Evolutionary conservation across 805 yeast species (phyloP).

Genomic region (Candida sonorensis): DNA sequence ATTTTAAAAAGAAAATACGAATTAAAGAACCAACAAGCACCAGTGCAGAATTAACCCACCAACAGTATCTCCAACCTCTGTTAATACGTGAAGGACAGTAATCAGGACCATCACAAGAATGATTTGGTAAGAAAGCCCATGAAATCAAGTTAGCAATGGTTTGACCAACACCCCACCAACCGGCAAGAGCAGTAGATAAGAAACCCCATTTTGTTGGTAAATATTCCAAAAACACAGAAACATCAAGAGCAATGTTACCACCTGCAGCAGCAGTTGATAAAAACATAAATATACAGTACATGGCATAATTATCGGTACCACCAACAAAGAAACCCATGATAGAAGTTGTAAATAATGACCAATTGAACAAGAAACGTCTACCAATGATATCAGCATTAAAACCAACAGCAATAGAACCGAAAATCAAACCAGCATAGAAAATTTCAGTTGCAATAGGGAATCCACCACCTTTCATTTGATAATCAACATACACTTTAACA

Average conservation of each 20-base stretch:
- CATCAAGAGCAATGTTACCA: constrained; percentile 51
- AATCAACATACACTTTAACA: constrained; percentile 39
- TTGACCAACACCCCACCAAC: constrained; percentile 63
- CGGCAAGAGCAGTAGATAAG: constrained; percentile 46
- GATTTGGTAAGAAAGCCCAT: constrained; percentile 49
- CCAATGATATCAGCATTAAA: constrained; percentile 50
- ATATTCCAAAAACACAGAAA: constrained; percentile 46
- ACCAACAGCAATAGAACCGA: constrained; percentile 54
- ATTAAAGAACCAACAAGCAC: constrained; percentile 42
- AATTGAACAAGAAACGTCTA: constrained; percentile 44
- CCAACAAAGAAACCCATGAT: constrained; percentile 48
- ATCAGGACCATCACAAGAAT: constrained; percentile 38
- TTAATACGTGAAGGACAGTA: constrained; percentile 39
- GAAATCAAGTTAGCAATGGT: constrained; percentile 43
- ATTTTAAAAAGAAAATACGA: constrained; percentile 36
- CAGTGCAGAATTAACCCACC: constrained; percentile 47
- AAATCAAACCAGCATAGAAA: constrained; percentile 43
- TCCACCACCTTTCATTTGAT: constrained; percentile 36
- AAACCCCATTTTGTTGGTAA: constrained; percentile 45
- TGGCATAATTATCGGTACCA: constrained; percentile 41
- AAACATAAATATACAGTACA: constrained; percentile 43
- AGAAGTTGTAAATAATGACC: constrained; percentile 41
- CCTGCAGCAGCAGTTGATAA: constrained; percentile 43
- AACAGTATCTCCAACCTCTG: constrained; percentile 58
- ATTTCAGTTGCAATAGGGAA: constrained; percentile 41